Conservation (phyloP, 495 filamentous ascomycete genomes). For the Melanomma pulvis-pyrius region DNA sequence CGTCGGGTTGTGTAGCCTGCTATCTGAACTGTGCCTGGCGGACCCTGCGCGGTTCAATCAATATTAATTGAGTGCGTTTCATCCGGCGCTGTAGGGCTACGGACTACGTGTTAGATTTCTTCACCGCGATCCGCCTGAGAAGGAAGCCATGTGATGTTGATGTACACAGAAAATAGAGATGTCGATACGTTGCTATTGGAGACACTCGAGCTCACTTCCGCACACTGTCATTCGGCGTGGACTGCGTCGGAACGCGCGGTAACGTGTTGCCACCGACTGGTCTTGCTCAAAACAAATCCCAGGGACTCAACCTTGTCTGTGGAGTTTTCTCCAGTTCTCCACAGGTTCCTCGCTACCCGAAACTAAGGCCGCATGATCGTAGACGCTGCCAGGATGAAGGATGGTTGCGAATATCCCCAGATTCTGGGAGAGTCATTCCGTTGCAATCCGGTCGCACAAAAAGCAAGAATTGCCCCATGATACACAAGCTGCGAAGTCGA, state of each 20-base stretch:
- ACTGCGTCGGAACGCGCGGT: too few species aligned
- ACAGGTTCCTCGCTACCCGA: conserved; percentile 5
- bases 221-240: too few species aligned
- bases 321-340: neutral
- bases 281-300: neutral
- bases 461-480: neutral
- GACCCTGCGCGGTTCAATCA: neutral
- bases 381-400: neutral
- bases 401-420: neutral
- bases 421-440: neutral
- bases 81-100: neutral
- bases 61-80: conserved; percentile 1
- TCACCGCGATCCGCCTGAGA: neutral
- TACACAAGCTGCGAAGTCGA: neutral
- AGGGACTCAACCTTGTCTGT: conserved; percentile 6
- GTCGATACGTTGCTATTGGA: too few species aligned
- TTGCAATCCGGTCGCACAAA: neutral
- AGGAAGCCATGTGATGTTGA: too few species aligned
- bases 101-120: neutral
- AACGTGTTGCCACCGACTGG: too few species aligned
- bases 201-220: too few species aligned
- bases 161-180: too few species aligned
- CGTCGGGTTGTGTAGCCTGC: neutral
- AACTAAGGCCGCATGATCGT: conserved; percentile 7
- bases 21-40: neutral